phyloP scores from a whole-genome alignment of 805 yeast species.

The Metschnikowia dekortorum region DNA sequence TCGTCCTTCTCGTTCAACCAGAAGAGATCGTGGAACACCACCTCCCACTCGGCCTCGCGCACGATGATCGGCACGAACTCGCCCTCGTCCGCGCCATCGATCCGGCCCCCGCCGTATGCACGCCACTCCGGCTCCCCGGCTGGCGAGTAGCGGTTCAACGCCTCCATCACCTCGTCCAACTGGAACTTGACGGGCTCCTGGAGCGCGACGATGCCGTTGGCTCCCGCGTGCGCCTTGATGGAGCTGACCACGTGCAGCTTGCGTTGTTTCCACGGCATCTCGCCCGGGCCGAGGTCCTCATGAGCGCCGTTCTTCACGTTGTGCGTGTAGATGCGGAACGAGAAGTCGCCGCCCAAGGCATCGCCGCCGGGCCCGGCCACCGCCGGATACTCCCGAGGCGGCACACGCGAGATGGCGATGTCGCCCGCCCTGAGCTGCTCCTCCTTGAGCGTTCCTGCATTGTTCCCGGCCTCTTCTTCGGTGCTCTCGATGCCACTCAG shows the following conservation, averaged over 20 bases:
- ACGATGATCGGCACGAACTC: constrained; percentile 19
- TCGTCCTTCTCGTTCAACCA: constrained; percentile 16
- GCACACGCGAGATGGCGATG: not conserved
- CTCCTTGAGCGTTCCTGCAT: not conserved
- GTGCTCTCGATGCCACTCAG: not conserved
- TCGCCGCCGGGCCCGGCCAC: constrained; percentile 14
- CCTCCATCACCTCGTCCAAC: constrained; percentile 15
- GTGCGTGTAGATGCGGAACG: constrained; percentile 34
- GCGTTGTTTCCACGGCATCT: constrained; percentile 24
- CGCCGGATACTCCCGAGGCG: constrained; percentile 7
- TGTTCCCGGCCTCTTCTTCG: not conserved
- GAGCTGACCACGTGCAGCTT: constrained; percentile 13
- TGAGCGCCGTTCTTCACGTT: constrained; percentile 31
- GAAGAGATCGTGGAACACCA: constrained; percentile 14
- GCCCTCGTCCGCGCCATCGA: constrained; percentile 15
- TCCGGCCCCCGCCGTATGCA: constrained; percentile 16
- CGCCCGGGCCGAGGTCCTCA: constrained; percentile 21
- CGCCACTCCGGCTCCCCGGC: constrained; percentile 12
- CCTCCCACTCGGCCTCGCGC: constrained; percentile 15
- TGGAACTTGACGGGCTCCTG: constrained; percentile 19
- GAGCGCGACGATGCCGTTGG: constrained; percentile 17
- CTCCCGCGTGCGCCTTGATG: constrained; percentile 18
- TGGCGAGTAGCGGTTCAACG: constrained; percentile 10
- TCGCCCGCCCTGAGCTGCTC: not conserved
- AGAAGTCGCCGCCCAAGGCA: constrained; percentile 12